Conservation (phyloP, 1,139 yeast species). For the Kurtzmaniella natalensis region DNA sequence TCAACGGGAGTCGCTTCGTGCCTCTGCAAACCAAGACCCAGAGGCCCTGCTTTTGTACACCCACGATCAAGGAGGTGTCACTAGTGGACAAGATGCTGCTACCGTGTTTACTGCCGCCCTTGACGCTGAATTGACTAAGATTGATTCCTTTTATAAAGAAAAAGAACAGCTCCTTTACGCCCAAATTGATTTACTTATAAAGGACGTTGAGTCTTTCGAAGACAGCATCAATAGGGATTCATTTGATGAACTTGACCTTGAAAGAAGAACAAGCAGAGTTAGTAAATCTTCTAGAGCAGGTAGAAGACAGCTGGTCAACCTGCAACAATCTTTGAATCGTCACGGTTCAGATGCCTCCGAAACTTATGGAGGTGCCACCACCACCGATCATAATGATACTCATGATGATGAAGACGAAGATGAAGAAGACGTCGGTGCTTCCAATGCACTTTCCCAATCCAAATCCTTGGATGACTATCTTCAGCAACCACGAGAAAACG, state of each 20-base stretch:
- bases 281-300: not conserved
- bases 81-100: slow-evolving; percentile 17
- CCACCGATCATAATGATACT: slow-evolving; percentile 31
- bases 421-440: slow-evolving; percentile 17
- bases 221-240: slow-evolving; percentile 20
- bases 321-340: slow-evolving; percentile 5
- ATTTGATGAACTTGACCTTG: not conserved
- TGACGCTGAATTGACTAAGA: slow-evolving; percentile 51
- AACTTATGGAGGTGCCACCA: slow-evolving; percentile 20
- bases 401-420: slow-evolving; percentile 27
- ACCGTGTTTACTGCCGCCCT: slow-evolving; percentile 49
- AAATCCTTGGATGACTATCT: slow-evolving; percentile 36
- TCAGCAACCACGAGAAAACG: slow-evolving; percentile 35
- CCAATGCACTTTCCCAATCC: slow-evolving; percentile 12
- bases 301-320: not conserved
- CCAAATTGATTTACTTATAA: slow-evolving; percentile 47
- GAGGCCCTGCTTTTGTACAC: slow-evolving; percentile 30
- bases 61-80: slow-evolving; percentile 16
- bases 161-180: slow-evolving; percentile 48
- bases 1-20: slow-evolving; percentile 50
- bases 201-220: slow-evolving; percentile 47
- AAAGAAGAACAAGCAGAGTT: not conserved
- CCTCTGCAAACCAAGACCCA: slow-evolving; percentile 19
- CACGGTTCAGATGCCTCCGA: slow-evolving; percentile 19
- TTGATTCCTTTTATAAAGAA: slow-evolving; percentile 54